These are phyloP conservation scores for Mycena venus DNA, from an alignment of 768 basidiomycete genomes.

Conservation along the genomic window DNA sequence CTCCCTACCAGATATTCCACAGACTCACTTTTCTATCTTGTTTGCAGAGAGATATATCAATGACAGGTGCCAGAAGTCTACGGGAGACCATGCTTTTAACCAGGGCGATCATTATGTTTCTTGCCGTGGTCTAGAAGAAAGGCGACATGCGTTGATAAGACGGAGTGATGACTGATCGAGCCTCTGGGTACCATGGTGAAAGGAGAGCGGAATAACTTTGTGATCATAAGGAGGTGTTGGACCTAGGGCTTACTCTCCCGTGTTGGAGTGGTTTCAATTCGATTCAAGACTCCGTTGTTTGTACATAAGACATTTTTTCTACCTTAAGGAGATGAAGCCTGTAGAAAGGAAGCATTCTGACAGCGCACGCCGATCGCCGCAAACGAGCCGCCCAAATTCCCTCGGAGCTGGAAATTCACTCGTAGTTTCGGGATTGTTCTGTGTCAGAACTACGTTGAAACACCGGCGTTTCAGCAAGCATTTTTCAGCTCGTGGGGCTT, in stretches of 20 bases:
- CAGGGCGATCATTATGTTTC: slow-evolving; percentile 18
- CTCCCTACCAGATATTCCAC: slow-evolving; percentile 14
- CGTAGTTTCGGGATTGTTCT: slow-evolving; percentile 12
- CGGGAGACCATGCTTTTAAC: slow-evolving; percentile 17
- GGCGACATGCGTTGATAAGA: slow-evolving; percentile 15
- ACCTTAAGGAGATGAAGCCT: slow-evolving; percentile 7
- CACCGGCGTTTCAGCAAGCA: slow-evolving; percentile 15
- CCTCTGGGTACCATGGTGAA: background rate
- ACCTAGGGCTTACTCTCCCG: slow-evolving; percentile 8
- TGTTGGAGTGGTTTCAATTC: slow-evolving; percentile 15
- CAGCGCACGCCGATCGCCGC: slow-evolving; percentile 17
- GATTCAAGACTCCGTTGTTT: slow-evolving; percentile 13
- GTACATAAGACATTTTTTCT: slow-evolving; percentile 5
- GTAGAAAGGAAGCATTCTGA: slow-evolving; percentile 16
- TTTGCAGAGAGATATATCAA: slow-evolving; percentile 17
- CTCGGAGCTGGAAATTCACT: slow-evolving; percentile 10
- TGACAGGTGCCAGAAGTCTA: slow-evolving; percentile 25
- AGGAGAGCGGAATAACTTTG: background rate
- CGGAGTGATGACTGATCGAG: slow-evolving; percentile 10
- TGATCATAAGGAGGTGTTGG: slow-evolving; percentile 5
- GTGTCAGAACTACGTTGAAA: slow-evolving; percentile 9
- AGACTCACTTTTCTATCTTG: slow-evolving; percentile 15
- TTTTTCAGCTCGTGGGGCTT: slow-evolving; percentile 13
- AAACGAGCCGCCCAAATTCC: slow-evolving; percentile 11
- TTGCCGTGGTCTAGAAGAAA: slow-evolving; percentile 13